These are phyloP conservation scores for Porcisia hertigi DNA, from an alignment of 208 protist species.

Conservation along the genomic window DNA sequence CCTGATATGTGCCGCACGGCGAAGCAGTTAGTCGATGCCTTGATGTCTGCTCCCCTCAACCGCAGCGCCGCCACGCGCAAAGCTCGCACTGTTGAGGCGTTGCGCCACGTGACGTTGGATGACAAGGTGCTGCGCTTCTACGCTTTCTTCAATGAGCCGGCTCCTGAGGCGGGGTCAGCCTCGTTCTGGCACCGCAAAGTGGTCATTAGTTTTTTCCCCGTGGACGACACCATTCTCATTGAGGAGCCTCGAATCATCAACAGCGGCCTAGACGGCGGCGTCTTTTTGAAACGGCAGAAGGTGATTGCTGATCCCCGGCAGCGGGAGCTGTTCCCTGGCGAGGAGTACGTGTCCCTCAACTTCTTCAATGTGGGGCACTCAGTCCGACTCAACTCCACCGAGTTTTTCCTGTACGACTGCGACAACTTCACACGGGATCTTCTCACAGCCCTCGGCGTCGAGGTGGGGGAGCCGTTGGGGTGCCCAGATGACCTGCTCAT, in stretches of 20 bases:
- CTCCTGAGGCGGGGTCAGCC: constrained; percentile 87
- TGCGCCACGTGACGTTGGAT: constrained; percentile 79
- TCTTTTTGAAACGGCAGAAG: constrained; percentile 90
- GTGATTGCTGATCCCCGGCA: constrained; percentile 79
- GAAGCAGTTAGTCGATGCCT: constrained; percentile 71
- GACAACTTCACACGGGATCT: constrained; percentile 94
- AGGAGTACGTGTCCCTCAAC: constrained; percentile 84
- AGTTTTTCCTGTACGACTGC: constrained; percentile 94
- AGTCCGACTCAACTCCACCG: constrained; percentile 90
- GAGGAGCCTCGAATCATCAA: constrained; percentile 92
- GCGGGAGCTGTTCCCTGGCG: constrained; percentile 76
- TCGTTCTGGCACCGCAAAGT: constrained; percentile 90
- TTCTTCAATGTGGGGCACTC: constrained; percentile 92
- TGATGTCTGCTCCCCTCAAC: constrained; percentile 31
- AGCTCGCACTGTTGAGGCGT: constrained; percentile 17
- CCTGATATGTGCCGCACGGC: constrained; percentile 62
- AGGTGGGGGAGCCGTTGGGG: constrained; percentile 47
- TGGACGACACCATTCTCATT: constrained; percentile 95
- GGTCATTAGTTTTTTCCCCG: constrained; percentile 93
- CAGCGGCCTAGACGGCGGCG: constrained; percentile 94
- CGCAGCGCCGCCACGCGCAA: constrained; percentile 18
- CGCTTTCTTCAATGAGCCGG: constrained; percentile 94
- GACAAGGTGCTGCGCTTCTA: constrained; percentile 96
- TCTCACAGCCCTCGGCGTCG: constrained; percentile 75
- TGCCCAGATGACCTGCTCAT: constrained; percentile 81